These are phyloP conservation scores for Xylaria cubensis DNA, from an alignment of 495 filamentous ascomycete genomes.

Conservation along the genomic window DNA sequence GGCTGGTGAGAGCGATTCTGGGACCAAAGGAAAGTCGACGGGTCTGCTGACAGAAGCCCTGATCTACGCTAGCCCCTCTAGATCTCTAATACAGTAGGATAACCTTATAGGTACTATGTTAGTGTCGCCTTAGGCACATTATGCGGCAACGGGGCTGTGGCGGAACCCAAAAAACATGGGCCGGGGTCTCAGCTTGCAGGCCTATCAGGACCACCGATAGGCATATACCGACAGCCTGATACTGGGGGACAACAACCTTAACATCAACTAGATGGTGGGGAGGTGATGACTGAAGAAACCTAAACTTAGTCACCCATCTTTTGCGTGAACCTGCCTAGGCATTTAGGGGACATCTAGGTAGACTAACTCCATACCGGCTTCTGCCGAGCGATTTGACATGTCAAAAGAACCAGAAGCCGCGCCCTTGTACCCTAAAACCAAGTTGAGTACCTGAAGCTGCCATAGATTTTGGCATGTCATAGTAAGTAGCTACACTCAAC, in stretches of 20 bases:
- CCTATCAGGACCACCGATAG: slow-evolving; percentile 15
- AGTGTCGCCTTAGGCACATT: background rate
- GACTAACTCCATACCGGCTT: background rate
- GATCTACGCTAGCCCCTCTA: background rate
- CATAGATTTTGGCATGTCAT: background rate
- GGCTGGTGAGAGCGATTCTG: background rate
- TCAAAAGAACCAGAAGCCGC: background rate
- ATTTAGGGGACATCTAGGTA: background rate
- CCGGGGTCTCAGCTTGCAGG: background rate
- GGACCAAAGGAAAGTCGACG: background rate
- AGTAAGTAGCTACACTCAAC: background rate
- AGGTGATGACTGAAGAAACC: slow-evolving; percentile 4
- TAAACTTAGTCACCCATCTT: background rate
- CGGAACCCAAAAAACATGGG: slow-evolving; percentile 5
- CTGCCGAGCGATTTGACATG: slow-evolving; percentile 6
- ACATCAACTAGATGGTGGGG: slow-evolving; percentile 11
- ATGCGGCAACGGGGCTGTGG: slow-evolving; percentile 16
- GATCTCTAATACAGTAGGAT: background rate
- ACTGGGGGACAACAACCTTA: background rate
- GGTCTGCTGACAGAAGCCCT: slow-evolving; percentile 2
- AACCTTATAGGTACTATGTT: background rate
- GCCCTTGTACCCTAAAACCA: background rate
- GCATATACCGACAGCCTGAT: slow-evolving; percentile 6
- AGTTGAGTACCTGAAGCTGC: background rate
- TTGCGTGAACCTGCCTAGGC: too few relatives aligned